Base-by-base conservation (phyloP, 805 yeast genomes). In the Pichia phayaonensis region DNA sequence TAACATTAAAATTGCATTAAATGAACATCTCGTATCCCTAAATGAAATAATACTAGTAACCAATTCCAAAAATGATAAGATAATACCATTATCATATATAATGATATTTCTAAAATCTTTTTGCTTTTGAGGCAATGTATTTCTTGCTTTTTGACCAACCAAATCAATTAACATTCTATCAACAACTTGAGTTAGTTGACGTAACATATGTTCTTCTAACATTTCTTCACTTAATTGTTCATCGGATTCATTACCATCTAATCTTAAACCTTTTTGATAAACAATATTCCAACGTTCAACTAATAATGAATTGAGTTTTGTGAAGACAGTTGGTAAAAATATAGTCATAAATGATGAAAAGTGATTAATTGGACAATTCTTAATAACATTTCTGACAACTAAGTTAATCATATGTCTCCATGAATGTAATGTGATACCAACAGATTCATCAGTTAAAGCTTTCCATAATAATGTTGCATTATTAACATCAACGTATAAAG, bases 381-480 rank as follows among this genome's bases (percentile, higher is more conserved):
- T 85, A 42, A 94, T 80, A 10, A 90, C 84, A 50, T 88, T 86
- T 57, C 98, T 77, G 48, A 94, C 76, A 50, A 94, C 94, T 43
- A 92, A 77, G 57, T 92, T 90, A 42, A 92, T 82, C 83, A 94
- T 86, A 63, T 95, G 99, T 56, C 95, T 85, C 99, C 99, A 94
- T 24, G 96, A 87, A 67, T 94, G 98, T 41, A 89, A 73, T 0
- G 98, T 88, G 20, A 94, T 84, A 18, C 99, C 99, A 6, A 83
- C 81, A 7, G 83, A 74, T 54, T 83, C 86, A 5, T 90, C 90
- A 1, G 96, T 94, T 36, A 95, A 80, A 1, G 98, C 90, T 56
- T 79, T 81, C 89, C 95, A 86, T 43, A 94, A 70, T 59, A 81
- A 66, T 6, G 73, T 66, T 0, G 96, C 96, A 54, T 89, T 80